Percentiles rank a stretch among this genome's conserved stretches.
phyloP scores from a whole-genome alignment of 352 stramenopile species.

The Blastocystis sp. region DNA sequence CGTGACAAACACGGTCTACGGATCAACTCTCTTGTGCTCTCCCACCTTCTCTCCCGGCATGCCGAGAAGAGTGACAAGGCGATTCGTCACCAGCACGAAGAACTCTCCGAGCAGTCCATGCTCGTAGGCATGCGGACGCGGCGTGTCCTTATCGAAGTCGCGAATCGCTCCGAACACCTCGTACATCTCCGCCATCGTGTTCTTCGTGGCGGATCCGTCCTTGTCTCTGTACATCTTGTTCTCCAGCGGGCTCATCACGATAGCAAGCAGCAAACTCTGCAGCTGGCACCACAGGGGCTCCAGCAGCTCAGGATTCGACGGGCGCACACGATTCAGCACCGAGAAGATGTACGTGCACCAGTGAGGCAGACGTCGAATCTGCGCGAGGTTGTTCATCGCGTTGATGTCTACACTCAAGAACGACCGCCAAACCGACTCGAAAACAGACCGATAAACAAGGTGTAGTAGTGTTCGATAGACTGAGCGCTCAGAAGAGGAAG shows the following conservation, averaged over 20 bases:
- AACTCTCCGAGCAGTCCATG: conserved; percentile 29
- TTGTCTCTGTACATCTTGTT: conserved; percentile 19
- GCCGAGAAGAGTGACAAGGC: background rate
- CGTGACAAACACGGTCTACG: background rate
- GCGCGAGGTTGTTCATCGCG: background rate
- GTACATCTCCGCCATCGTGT: background rate
- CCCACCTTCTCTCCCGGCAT: conserved; percentile 28
- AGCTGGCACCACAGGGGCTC: conserved; percentile 22
- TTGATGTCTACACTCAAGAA: conserved; percentile 28
- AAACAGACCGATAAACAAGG: conserved; percentile 23
- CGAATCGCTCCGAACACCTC: conserved; percentile 30
- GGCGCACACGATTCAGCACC: background rate
- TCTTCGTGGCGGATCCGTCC: background rate
- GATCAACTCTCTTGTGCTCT: background rate
- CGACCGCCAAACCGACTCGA: background rate
- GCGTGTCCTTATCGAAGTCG: background rate
- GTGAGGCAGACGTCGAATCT: background rate
- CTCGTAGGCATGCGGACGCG: background rate
- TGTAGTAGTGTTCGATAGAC: conserved; percentile 1
- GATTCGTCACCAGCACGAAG: conserved; percentile 20
- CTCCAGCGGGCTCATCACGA: conserved; percentile 24
- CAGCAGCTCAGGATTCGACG: background rate
- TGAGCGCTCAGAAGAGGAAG: background rate
- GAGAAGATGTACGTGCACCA: conserved; percentile 30
- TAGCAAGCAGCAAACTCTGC: background rate